phyloP scores from a whole-genome alignment of 306 rosid genomes.

The Cucurbita pepo region DNA sequence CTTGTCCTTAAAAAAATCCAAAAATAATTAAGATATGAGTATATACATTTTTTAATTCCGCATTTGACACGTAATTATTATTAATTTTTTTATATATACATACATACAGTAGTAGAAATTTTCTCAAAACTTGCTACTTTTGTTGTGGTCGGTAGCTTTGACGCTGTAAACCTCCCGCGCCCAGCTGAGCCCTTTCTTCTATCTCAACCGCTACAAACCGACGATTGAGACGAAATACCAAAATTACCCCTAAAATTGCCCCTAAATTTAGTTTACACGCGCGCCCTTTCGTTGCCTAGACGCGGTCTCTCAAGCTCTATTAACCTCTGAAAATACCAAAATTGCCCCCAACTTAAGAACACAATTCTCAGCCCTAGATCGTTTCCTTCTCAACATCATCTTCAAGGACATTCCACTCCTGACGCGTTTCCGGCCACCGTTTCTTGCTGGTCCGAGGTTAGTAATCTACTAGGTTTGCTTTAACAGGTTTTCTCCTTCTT shows the following conservation, averaged over 20 bases:
- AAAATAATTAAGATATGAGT: too few relatives aligned
- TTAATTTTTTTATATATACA: too few relatives aligned
- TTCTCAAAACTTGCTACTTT: too few relatives aligned
- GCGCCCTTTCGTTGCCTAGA: background rate
- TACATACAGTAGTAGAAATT: too few relatives aligned
- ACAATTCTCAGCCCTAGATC: background rate
- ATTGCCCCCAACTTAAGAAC: background rate
- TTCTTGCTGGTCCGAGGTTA: background rate
- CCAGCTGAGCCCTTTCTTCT: too few relatives aligned
- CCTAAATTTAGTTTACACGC: background rate
- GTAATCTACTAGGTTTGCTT: background rate
- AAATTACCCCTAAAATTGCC: background rate
- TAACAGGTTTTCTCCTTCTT: background rate
- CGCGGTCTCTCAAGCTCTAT: background rate
- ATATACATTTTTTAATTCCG: too few relatives aligned
- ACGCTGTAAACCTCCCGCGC: too few relatives aligned
- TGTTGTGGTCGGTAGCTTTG: too few relatives aligned
- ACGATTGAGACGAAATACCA: background rate
- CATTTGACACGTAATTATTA: too few relatives aligned
- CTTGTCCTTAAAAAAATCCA: background rate
- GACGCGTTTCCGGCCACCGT: background rate
- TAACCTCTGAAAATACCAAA: background rate
- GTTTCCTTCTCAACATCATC: background rate
- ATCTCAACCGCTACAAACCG: background rate
- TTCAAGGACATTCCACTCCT: background rate